Conservation (phyloP, 106 monocot species). For the Phalaenopsis equestris region DNA sequence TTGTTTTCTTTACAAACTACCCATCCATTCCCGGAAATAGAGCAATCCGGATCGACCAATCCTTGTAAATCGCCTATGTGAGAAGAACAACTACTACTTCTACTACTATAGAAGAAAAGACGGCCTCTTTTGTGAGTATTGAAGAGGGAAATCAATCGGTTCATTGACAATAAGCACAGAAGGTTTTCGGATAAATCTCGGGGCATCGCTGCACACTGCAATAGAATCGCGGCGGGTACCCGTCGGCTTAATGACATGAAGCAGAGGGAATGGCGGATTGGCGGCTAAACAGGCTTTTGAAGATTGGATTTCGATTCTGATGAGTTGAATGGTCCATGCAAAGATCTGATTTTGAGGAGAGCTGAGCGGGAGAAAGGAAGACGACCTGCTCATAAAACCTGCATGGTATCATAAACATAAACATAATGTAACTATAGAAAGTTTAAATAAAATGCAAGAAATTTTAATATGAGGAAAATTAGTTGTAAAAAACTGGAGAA, state of each 20-base stretch:
- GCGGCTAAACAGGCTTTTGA: background rate
- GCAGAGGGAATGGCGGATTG: background rate
- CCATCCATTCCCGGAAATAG: background rate
- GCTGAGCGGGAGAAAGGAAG: background rate
- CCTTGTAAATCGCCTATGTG: constrained; percentile 23
- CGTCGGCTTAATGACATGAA: background rate
- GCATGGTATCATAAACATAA: no score
- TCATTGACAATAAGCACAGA: constrained; percentile 4
- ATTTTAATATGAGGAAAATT: no score
- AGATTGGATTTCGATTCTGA: background rate
- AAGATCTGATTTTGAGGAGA: background rate
- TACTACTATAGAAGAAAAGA: constrained; percentile 14
- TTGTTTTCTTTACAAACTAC: background rate
- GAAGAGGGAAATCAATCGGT: constrained; percentile 1
- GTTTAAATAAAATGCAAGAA: no score
- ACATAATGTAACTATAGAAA: no score
- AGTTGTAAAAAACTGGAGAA: no score
- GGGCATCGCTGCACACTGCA: background rate
- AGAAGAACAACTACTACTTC: constrained; percentile 15
- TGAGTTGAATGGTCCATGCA: background rate
- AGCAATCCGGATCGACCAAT: constrained; percentile 32
- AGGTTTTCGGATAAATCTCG: background rate
- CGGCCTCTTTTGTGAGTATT: constrained; percentile 10
- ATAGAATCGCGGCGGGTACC: background rate
- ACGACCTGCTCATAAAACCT: no score